Evolutionary conservation across 2,329 filamentous ascomycete genomes (phyloP), one percentile per base, ranked within the genome.

Genomic region (Aspergillus persii): DNA sequence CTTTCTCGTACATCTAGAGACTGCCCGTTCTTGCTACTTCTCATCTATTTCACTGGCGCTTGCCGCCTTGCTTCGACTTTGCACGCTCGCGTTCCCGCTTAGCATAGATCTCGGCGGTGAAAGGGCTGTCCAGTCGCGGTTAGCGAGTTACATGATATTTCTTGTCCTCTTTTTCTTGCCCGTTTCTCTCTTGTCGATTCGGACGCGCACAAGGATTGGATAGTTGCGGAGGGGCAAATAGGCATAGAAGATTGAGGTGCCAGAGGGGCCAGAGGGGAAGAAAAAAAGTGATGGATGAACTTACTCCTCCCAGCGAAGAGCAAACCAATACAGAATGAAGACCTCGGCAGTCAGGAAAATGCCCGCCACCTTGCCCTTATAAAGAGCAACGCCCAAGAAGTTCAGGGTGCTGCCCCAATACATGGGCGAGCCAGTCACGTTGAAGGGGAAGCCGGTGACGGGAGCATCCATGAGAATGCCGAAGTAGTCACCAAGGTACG

Each of bases 401-500:
- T 89, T 94, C 84, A 96, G 83, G 27, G 94, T 95, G 62, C 89
- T 92, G 59, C 95, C 95, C 80, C 92, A 90, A 82, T 99, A 99
- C 95, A 99, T 99, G 63, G 95, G 95, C 54, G 92, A 89, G 65
- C 87, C 86, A 56, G 89, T 93, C 61, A 98, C 84, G 77, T 90
- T 98, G 84, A 99, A 99, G 2, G 95, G 95, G 74, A 99, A 99
- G 12, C 91, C 89, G 11, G 92, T 96, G 54, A 99, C 93, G 70
- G 94, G 94, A 67, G 89, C 81, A 74, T 98, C 94, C 92, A 97
- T 96, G 66, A 99, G 83, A 75, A 98, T 97, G 68, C 95, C 95
- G 74, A 98, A 99, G 83, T 99, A 99, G 81, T 99, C 95, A 68
- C 95, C 95, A 39, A 99, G 83, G 75, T 97, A 99, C 41, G 95